phyloP scores from a whole-genome alignment of 108 stramenopile genomes.

The Stephanodiscus triporus region DNA sequence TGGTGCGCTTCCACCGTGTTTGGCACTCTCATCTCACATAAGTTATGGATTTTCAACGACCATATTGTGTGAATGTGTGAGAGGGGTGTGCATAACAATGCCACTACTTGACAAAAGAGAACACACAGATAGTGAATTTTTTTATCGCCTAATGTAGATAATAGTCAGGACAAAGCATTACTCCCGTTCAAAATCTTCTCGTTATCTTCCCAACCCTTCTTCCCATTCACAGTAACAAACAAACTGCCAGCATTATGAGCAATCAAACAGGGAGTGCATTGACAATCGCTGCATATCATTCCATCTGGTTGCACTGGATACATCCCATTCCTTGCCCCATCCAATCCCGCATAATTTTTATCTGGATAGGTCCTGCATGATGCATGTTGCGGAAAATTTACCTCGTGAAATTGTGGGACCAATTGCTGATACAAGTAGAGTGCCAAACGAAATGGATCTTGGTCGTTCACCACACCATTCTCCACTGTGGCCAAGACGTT shows the following conservation, averaged over 20 bases:
- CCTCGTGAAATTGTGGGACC: constrained; percentile 7
- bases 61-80: too few species aligned
- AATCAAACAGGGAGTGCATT: constrained; percentile 23
- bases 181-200: too few species aligned
- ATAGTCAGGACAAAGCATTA: too few species aligned
- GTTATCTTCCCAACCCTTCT: constrained; percentile 11
- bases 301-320: constrained; percentile 22
- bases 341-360: constrained; percentile 9
- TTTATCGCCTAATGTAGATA: too few species aligned
- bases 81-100: too few species aligned
- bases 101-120: too few species aligned
- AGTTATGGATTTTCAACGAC: too few species aligned
- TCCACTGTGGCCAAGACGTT: constrained; percentile 8
- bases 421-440: constrained; percentile 13
- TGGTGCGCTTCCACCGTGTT: too few species aligned
- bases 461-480: constrained; percentile 11
- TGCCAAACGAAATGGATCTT: constrained; percentile 16
- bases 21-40: too few species aligned
- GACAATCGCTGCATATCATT: constrained; percentile 14
- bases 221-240: constrained; percentile 17
- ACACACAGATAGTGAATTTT: too few species aligned
- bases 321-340: constrained; percentile 20
- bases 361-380: constrained; percentile 22
- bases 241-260: not conserved
- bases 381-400: constrained; percentile 19